Conservation (phyloP, 2,329 filamentous ascomycete species). For the Tympanopsis confertula region DNA sequence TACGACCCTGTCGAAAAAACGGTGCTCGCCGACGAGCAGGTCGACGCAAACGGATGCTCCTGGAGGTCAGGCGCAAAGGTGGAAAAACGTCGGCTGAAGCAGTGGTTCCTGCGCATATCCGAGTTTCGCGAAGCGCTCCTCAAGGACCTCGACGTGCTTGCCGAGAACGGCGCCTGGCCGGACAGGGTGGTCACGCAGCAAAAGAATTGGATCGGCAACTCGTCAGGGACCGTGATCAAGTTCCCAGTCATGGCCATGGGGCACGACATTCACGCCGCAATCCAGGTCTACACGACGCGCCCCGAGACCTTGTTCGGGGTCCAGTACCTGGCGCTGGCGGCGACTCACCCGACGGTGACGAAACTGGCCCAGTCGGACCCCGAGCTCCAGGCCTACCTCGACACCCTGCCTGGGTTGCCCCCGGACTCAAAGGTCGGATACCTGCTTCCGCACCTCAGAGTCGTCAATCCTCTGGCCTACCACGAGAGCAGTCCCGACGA, state of each 20-base stretch:
- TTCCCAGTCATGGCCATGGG: constrained; percentile 29
- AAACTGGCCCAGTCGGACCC: constrained; percentile 30
- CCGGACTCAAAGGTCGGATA: constrained; percentile 31
- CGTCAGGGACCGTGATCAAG: constrained; percentile 41
- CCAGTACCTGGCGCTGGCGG: constrained; percentile 49
- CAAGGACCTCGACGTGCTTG: constrained; percentile 39
- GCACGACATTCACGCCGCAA: constrained; percentile 25
- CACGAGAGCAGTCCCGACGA: constrained; percentile 15
- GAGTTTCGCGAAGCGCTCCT: constrained; percentile 44
- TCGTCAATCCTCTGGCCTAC: constrained; percentile 29
- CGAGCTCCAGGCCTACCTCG: constrained; percentile 36
- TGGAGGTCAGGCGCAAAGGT: constrained; percentile 55
- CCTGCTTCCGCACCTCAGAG: constrained; percentile 28
- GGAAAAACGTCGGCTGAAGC: constrained; percentile 44
- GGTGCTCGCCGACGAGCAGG: constrained; percentile 59
- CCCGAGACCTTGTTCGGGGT: constrained; percentile 54
- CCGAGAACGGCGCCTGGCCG: constrained; percentile 44
- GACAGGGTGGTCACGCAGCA: constrained; percentile 53
- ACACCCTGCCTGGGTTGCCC: constrained; percentile 24
- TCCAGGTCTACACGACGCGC: constrained; percentile 55
- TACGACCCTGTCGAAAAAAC: constrained; percentile 57
- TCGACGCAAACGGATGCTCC: constrained; percentile 49
- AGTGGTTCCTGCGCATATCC: constrained; percentile 57
- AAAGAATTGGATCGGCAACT: constrained; percentile 53
- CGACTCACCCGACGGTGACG: constrained; percentile 44